Evolutionary conservation across 1,284 basidiomycete genomes (phyloP).

Genomic region (Ustilago cynodontis): DNA sequence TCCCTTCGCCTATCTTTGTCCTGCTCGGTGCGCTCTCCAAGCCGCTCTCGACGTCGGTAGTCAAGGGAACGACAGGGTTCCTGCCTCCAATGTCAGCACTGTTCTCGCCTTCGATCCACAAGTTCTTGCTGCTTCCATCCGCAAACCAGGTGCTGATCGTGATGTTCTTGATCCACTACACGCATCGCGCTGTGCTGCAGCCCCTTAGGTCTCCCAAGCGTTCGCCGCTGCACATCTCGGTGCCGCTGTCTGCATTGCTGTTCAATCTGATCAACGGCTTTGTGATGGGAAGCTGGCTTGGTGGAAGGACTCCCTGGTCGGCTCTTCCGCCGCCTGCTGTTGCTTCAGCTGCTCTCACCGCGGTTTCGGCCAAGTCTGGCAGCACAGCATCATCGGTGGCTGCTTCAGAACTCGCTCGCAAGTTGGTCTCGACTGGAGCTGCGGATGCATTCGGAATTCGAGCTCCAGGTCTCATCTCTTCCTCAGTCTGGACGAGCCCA

Average conservation of each 20-base stretch:
- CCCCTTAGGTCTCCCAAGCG: slow-evolving; percentile 85
- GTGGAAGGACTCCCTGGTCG: slow-evolving; percentile 52
- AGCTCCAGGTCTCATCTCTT: slow-evolving; percentile 52
- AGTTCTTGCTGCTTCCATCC: slow-evolving; percentile 68
- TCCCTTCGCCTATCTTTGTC: slow-evolving; percentile 79
- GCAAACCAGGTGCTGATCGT: slow-evolving; percentile 75
- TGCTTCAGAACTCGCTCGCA: slow-evolving; percentile 26
- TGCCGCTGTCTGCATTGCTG: slow-evolving; percentile 75
- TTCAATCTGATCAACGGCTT: slow-evolving; percentile 84
- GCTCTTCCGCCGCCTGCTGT: slow-evolving; percentile 63
- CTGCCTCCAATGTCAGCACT: slow-evolving; percentile 30
- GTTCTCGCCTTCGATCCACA: slow-evolving; percentile 61
- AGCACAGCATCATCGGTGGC: slow-evolving; percentile 12
- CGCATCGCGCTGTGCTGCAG: slow-evolving; percentile 83
- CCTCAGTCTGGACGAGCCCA: slow-evolving; percentile 62
- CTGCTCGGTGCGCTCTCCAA: slow-evolving; percentile 58
- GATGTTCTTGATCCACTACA: slow-evolving; percentile 82
- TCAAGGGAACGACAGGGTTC: slow-evolving; percentile 22
- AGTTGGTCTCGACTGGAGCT: slow-evolving; percentile 27
- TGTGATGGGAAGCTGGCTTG: slow-evolving; percentile 77
- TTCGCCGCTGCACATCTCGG: slow-evolving; percentile 80
- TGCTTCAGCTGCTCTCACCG: slow-evolving; percentile 56
- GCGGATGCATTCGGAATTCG: slow-evolving; percentile 28
- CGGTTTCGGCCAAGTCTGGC: slow-evolving; percentile 16
- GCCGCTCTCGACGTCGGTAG: slow-evolving; percentile 71